Percentiles rank a stretch among this genome's conserved stretches.
phyloP scores from a whole-genome alignment of 257 asterid genomes.

The Plantago elongata region DNA sequence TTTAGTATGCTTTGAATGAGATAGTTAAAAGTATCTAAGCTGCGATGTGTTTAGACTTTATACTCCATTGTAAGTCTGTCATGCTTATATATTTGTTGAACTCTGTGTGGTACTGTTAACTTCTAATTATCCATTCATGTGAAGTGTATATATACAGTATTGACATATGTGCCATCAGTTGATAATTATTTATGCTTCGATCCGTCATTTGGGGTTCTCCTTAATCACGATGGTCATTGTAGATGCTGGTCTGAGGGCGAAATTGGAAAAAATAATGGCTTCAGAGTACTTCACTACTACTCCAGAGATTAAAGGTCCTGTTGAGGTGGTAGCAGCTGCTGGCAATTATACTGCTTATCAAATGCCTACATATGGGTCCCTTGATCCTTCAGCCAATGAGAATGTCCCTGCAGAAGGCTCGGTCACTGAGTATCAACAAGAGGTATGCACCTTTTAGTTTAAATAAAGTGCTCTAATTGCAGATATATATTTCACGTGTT shows the following conservation, averaged over 20 bases:
- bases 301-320: slow-evolving; percentile 54
- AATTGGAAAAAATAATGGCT: slow-evolving; percentile 55
- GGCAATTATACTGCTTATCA: slow-evolving; percentile 44
- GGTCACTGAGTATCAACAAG: slow-evolving; percentile 35
- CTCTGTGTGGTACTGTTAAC: background rate
- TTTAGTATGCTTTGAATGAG: background rate
- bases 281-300: slow-evolving; percentile 49
- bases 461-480: slow-evolving; percentile 2
- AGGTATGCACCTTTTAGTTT: slow-evolving; percentile 32
- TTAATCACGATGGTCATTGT: slow-evolving; percentile 12
- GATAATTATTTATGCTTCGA: background rate
- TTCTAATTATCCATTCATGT: background rate
- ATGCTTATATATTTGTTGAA: slow-evolving; percentile 1
- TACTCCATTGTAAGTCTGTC: background rate
- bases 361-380: slow-evolving; percentile 35
- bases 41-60: background rate
- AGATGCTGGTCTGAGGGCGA: slow-evolving; percentile 59
- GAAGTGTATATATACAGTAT: background rate
- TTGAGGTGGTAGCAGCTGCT: slow-evolving; percentile 55
- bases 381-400: slow-evolving; percentile 22
- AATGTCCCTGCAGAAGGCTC: slow-evolving; percentile 31
- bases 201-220: background rate
- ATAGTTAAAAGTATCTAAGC: background rate
- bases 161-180: background rate
- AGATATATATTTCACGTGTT: background rate